Conservation (phyloP, 139 green algal species). For the Chlamydomonas urium region DNA sequence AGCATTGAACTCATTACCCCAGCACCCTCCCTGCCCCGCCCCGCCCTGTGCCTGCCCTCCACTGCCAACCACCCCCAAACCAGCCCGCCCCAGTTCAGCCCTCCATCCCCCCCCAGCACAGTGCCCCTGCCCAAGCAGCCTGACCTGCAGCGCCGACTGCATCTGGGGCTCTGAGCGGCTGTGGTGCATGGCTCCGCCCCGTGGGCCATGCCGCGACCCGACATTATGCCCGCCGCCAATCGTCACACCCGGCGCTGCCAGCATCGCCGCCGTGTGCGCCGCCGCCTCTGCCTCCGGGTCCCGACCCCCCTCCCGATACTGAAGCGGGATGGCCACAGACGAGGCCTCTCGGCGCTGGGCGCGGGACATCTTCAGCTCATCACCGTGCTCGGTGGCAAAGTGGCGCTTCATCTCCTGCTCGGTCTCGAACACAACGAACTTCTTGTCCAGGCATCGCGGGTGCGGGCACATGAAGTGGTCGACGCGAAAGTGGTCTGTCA, state of each 20-base stretch:
- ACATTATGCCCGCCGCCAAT: constrained; percentile 43
- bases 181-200: constrained; percentile 26
- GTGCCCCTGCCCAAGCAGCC: too few species aligned
- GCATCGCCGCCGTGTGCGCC: not conserved
- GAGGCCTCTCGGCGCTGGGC: constrained; percentile 64
- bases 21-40: too few species aligned
- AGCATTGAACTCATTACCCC: too few species aligned
- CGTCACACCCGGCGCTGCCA: constrained; percentile 18
- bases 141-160: constrained; percentile 10
- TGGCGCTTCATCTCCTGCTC: constrained; percentile 82
- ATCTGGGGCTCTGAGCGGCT: constrained; percentile 38
- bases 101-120: too few species aligned
- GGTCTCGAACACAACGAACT: constrained; percentile 86
- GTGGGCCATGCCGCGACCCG: constrained; percentile 3
- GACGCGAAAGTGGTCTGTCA: constrained; percentile 74
- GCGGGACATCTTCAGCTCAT: constrained; percentile 55
- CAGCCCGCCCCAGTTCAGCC: too few species aligned
- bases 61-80: too few species aligned
- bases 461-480: constrained; percentile 83
- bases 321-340: constrained; percentile 61
- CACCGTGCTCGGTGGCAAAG: constrained; percentile 64
- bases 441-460: constrained; percentile 75
- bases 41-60: too few species aligned
- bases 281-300: not conserved
- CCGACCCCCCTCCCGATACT: constrained; percentile 20